Evolutionary conservation across 352 stramenopile species (phyloP), one percentile per base, ranked within the genome.

Genomic region (Globisporangium sylvaticum): DNA sequence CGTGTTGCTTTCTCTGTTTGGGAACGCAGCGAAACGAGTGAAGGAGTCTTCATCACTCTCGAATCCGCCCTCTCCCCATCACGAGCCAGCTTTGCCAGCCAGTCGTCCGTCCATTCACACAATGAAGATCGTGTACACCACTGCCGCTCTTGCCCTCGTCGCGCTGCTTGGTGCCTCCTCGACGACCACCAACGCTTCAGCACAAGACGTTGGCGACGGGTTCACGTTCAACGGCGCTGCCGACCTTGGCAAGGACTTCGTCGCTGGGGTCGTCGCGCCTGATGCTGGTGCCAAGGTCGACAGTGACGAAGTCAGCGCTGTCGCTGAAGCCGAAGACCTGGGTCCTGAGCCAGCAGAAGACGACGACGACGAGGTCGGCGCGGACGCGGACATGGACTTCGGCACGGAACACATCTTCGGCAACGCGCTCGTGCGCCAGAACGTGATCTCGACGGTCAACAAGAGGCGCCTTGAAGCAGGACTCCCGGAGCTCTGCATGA

Each of bases 101-200:
- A 22, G 52, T 34, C 52, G 8, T 24, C 27, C 1, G 18, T 18
- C 7, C 18, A 42, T 18, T 39, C 25, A 22, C n/a, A 57, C 50
- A 57, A 64, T 64, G 58, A 64, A 64, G 39, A 34, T 64, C 24
- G 27, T 64, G 24, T 64, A 55, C 58, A 42, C 58, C 58, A 55
- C 58, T 10, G 15, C 39, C 22, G 54, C 58, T 42, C 58, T 64
- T 24, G 58, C 39, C 0, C 24, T 64, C 18, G 39, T 64, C 22
- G 25, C 58, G 12, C 34, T 64, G 39, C 37, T 64, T 31, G 32
- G 53, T 14, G 58, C 15, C 39, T 64, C 58, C 5, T 27, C 42
- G 15, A 31, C 22, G 12, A 44, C 20, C 37, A 44, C 37, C 37
- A 44, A 15, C 42, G 4, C 18, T 12, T 22, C 6, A 24, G 42